Conservation (phyloP, 192 early-diverging fungal species). For the Fimicolochytrium jonesii region DNA sequence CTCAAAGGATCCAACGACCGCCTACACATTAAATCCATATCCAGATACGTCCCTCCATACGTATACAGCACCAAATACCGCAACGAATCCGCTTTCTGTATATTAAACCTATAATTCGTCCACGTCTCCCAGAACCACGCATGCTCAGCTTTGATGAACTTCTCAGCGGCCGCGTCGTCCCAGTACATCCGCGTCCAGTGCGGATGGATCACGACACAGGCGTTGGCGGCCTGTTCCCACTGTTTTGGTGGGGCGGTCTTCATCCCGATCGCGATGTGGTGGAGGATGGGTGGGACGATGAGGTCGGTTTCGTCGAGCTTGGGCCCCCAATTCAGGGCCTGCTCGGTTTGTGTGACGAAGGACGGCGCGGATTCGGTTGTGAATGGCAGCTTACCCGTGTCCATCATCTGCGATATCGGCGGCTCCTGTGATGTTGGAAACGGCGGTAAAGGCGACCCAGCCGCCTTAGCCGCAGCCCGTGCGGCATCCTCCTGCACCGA, state of each 20-base stretch:
- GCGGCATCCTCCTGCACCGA: background rate
- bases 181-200: constrained; percentile 28
- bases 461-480: too few species aligned
- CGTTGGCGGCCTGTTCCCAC: constrained; percentile 13
- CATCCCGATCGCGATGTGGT: constrained; percentile 28
- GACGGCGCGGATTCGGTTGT: background rate
- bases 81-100: constrained; percentile 34
- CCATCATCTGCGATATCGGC: too few species aligned
- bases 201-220: constrained; percentile 27
- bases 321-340: constrained; percentile 18
- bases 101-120: constrained; percentile 24
- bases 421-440: too few species aligned
- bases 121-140: constrained; percentile 28
- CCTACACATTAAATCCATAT: constrained; percentile 35
- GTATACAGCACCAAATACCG: constrained; percentile 33
- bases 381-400: too few species aligned
- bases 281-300: constrained; percentile 32
- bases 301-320: background rate
- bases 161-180: constrained; percentile 25
- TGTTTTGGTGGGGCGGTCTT: constrained; percentile 14
- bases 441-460: too few species aligned
- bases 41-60: constrained; percentile 38
- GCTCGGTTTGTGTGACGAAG: background rate
- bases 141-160: constrained; percentile 23
- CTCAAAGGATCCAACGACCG: constrained; percentile 24